Percentiles rank a stretch among this genome's conserved stretches.
phyloP scores from a whole-genome alignment of 495 filamentous ascomycete genomes.

The Hypoxylon trugodes region DNA sequence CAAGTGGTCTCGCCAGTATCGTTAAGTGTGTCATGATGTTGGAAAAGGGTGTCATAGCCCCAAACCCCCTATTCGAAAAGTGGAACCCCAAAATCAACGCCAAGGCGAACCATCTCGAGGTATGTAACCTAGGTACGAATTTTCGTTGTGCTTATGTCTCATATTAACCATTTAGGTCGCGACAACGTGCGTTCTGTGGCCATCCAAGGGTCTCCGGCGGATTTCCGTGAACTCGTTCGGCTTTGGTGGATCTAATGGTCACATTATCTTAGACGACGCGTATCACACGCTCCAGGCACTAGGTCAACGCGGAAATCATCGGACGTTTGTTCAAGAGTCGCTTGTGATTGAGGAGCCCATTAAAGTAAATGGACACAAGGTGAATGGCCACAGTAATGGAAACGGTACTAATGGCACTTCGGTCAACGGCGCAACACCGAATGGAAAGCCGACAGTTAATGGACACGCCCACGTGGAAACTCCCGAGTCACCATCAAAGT shows the following conservation, averaged over 20 bases:
- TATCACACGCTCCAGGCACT: constrained; percentile 7
- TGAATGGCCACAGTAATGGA: too few relatives aligned
- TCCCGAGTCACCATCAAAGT: too few relatives aligned
- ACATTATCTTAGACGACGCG: constrained; percentile 60
- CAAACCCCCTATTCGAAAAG: constrained; percentile 50
- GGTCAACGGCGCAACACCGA: too few relatives aligned
- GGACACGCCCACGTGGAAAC: too few relatives aligned
- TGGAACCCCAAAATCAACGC: constrained; percentile 52
- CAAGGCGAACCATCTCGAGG: constrained; percentile 43
- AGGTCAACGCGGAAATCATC: neutral
- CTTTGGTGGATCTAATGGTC: constrained; percentile 65
- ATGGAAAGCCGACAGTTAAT: too few relatives aligned
- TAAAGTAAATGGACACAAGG: too few relatives aligned
- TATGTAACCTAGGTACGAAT: constrained; percentile 14
- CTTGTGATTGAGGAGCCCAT: too few relatives aligned
- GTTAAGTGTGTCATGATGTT: constrained; percentile 61
- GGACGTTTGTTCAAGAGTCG: too few relatives aligned
- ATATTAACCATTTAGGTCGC: constrained; percentile 5
- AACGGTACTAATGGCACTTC: too few relatives aligned
- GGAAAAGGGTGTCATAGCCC: constrained; percentile 54
- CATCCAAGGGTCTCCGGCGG: constrained; percentile 46
- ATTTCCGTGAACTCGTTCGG: constrained; percentile 66
- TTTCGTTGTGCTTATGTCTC: neutral
- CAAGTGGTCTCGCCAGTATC: constrained; percentile 56
- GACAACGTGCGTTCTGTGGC: constrained; percentile 18